Conservation (phyloP, 129 eudicot species). For the Smallanthus sonchifolius region DNA sequence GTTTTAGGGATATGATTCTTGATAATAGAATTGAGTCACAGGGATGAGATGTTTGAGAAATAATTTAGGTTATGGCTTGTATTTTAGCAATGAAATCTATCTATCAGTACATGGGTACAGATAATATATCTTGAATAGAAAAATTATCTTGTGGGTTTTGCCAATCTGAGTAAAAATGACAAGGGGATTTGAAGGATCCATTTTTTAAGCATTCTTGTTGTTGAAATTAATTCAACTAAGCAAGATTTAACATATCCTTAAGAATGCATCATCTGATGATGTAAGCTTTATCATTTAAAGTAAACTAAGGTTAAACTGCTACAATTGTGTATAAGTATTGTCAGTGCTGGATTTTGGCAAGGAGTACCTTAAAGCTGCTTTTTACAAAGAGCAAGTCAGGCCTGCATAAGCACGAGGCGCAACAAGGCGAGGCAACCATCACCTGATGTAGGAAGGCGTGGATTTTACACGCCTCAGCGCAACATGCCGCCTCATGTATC, state of each 20-base stretch:
- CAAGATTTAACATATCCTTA: neutral
- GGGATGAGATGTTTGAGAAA: slow-evolving; percentile 1
- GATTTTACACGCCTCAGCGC: neutral
- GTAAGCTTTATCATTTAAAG: neutral
- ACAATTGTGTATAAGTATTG: neutral
- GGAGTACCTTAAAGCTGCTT: neutral
- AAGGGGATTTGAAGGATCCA: neutral
- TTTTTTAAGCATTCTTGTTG: neutral
- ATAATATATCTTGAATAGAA: neutral
- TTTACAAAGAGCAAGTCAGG: neutral
- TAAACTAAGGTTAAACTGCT: neutral
- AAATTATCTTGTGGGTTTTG: neutral
- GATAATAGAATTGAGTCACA: neutral
- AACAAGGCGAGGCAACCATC: neutral
- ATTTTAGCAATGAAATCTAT: neutral
- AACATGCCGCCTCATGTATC: neutral
- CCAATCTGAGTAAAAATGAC: neutral
- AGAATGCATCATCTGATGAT: slow-evolving; percentile 14
- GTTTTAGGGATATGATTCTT: slow-evolving; percentile 4
- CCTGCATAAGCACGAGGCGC: neutral
- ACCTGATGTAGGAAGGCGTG: neutral
- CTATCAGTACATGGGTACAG: neutral
- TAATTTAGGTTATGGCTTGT: neutral
- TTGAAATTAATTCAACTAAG: neutral
- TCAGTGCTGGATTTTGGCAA: neutral